Conservation (phyloP, 352 stramenopile genomes). For the Plasmopara viticola region DNA sequence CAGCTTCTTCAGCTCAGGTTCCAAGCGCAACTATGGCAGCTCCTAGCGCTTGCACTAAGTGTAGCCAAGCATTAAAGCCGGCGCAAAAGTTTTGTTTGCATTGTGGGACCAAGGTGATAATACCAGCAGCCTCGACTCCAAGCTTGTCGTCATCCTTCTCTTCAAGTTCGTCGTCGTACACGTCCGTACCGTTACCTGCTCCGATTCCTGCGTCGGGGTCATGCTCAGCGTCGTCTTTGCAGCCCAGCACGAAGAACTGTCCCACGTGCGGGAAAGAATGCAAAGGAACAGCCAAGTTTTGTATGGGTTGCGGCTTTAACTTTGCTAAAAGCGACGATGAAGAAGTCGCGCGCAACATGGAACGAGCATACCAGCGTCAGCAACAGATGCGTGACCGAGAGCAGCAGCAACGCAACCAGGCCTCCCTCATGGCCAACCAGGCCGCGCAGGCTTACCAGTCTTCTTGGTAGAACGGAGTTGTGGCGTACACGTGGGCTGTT, state of each 20-base stretch:
- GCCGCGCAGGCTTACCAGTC: slow-evolving; percentile 39
- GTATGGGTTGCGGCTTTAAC: slow-evolving; percentile 72
- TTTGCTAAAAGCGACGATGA: slow-evolving; percentile 73
- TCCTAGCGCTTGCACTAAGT: slow-evolving; percentile 33
- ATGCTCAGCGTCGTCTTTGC: slow-evolving; percentile 25
- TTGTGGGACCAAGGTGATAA: slow-evolving; percentile 55
- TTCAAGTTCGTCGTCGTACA: slow-evolving; percentile 26
- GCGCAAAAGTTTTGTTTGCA: slow-evolving; percentile 74
- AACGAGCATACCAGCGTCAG: slow-evolving; percentile 41
- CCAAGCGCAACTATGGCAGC: slow-evolving; percentile 11
- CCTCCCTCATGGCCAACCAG: slow-evolving; percentile 62
- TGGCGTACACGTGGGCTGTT: not conserved
- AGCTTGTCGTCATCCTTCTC: slow-evolving; percentile 23
- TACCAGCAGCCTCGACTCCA: slow-evolving; percentile 12
- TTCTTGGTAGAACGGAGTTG: slow-evolving; percentile 17
- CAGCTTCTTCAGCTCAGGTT: slow-evolving; percentile 22
- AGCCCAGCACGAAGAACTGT: slow-evolving; percentile 52
- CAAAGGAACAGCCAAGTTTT: slow-evolving; percentile 78
- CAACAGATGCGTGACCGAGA: slow-evolving; percentile 48
- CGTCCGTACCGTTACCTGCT: slow-evolving; percentile 43
- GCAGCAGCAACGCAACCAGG: slow-evolving; percentile 55
- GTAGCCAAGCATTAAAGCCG: slow-evolving; percentile 44
- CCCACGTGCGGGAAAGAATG: slow-evolving; percentile 57
- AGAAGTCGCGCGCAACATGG: slow-evolving; percentile 71
- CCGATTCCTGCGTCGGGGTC: slow-evolving; percentile 48